Evolutionary conservation across 2,329 filamentous ascomycete species (phyloP), one percentile per base, ranked within the genome.

Genomic region (Trichophyton equinum): DNA sequence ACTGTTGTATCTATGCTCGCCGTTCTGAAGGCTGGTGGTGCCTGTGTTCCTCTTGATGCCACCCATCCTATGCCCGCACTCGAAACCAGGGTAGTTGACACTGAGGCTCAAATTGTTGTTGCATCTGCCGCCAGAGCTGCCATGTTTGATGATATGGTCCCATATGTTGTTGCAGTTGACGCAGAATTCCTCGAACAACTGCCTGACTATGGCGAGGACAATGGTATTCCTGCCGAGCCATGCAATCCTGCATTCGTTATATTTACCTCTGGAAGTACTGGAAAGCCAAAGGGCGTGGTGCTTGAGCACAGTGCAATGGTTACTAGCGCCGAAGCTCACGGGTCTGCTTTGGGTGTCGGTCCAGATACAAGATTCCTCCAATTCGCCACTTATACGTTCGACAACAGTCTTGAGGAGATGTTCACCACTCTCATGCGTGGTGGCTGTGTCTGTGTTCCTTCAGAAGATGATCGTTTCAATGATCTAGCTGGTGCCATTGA

Each of bases 201-300:
- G 33, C 44, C 47, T 18, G 36, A 47, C 42, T 60, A 61, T 47
- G 40, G 60, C 13, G 61, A 58, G 3, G 58, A 57, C 53, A n/a
- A 27, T 22, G 38, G 38, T 33, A 56, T 77, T 2, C 80, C 83
- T 5, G 77, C 83, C 66, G 85, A 88, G 66, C 74, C 89, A 53
- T 85, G 88, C 63, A 88, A 92, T 68, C 71, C 89, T 27, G 86
- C 88, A 0, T 94, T 91, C 67, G 74, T 95, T 57, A 87, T 92
- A 0, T 95, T 94, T 71, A 88, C 85, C 59, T 89, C 85, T 7
- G 91, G 91, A 7, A 95, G 90, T 0, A 95, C 91, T 0, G 90
- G 91, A 0, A 76, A 88, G 58, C 89, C 90, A 0, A 95, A 95
- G 72, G 90, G 89, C 4, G 89, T 95, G 13, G 85, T 88, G 79